Base-by-base conservation (phyloP, 495 filamentous ascomycete species). In the Trichodelitschia bisporula region DNA sequence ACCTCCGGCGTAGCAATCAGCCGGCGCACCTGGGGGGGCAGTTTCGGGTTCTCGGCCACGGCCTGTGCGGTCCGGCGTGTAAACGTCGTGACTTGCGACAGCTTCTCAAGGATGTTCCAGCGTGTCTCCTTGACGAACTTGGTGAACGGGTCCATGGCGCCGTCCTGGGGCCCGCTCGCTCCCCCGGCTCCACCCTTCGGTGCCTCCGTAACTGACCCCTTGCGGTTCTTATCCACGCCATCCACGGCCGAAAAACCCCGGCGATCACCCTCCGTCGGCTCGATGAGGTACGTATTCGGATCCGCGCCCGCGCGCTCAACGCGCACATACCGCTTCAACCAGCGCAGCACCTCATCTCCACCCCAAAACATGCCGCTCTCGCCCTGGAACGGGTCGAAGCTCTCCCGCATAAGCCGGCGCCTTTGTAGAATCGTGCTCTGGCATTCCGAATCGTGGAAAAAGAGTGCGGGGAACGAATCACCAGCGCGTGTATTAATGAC, bases 371-470 rank as follows among this genome's bases (percentile, higher is more conserved):
- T 66, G 46, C 69, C 64, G 0, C 83, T 80, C 29, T 65, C 63
- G 31, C 78, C 77, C 9, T 69, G 67, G 41, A 92, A 95, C 0
- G 86, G 89, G 41, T 92, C 80, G 40, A 97, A 93, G 25, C 51
- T 73, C 14, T 92, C 77, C 36, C 65, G 62, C 1, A 76, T 69
- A 19, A 74, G 55, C 45, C 70, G 77, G 61, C 82, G 89, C 52
- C 83, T 79, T 52, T 93, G 84, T 29, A 89, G 49, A 21, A 95
- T 91, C 4, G 86, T 97, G 26, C 72, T 82, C 49, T 91, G 76
- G 50, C 86, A 97, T 58, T 97, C 89, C 32, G 64, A 75, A 41
- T 97, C 86, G 40, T 97, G 86, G 51, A 97, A 97, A 51, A 97
- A 97, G 3, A 97, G 56, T 6, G 89, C 79, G 0, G 86, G 86